phyloP scores from a whole-genome alignment of 176 grass and related monocot species.

The Carex littledalei region DNA sequence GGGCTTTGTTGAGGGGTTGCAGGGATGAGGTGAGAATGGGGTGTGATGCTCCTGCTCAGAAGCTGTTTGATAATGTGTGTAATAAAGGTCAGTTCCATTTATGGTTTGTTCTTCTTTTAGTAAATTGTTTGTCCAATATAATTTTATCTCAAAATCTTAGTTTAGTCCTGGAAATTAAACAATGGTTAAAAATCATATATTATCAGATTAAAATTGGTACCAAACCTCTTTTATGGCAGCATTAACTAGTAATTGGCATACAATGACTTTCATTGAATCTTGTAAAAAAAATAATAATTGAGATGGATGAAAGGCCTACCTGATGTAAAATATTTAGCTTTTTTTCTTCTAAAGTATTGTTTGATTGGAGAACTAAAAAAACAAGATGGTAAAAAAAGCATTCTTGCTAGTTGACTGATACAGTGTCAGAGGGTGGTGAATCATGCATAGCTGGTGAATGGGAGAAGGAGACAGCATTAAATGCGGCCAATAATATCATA shows the following conservation, averaged over 20 bases:
- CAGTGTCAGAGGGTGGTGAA: conserved; percentile 66
- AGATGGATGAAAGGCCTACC: not conserved
- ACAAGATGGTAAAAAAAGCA: conserved; percentile 47
- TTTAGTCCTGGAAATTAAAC: not conserved
- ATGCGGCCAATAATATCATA: conserved; percentile 55
- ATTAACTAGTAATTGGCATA: not conserved
- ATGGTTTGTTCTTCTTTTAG: not conserved
- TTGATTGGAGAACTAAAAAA: conserved; percentile 8
- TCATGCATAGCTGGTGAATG: conserved; percentile 36
- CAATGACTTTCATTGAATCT: not conserved
- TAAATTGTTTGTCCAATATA: not conserved
- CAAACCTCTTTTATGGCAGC: not conserved
- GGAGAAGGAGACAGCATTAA: conserved; percentile 66
- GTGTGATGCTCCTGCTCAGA: conserved; percentile 31
- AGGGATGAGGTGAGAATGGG: conserved; percentile 54
- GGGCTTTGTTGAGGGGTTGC: conserved; percentile 35
- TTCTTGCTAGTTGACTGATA: conserved; percentile 77
- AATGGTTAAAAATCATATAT: not conserved
- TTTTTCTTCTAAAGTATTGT: not conserved
- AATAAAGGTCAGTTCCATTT: conserved; percentile 52
- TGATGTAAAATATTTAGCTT: not conserved
- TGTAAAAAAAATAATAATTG: not conserved
- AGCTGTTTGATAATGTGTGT: conserved; percentile 56
- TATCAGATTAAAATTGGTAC: not conserved
- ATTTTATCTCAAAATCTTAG: not conserved